Base-by-base conservation (phyloP, 2,329 filamentous ascomycete species). In the Phialophora macrospora region DNA sequence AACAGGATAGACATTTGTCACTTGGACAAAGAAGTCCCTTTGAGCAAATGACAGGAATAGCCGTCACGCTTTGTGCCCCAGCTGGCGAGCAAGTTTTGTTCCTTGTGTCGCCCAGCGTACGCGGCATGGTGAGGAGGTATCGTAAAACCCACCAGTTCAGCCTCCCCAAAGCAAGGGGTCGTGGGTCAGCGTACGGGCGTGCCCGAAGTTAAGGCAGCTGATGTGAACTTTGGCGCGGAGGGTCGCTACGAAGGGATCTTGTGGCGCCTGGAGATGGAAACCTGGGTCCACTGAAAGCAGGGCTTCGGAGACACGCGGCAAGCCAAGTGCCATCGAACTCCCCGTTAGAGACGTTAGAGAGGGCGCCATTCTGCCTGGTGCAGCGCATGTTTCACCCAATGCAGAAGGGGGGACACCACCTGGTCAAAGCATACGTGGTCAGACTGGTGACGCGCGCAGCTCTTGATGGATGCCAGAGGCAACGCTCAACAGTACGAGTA, bases 241-340 rank as follows among this genome's bases (percentile, higher is more conserved):
- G 22, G 32, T 14, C n/a, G 30, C 20, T 30, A 52, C 5, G 20
- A 22, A 41, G 9, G 22, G 34, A 24, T 26, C 17, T 30, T 59
- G 56, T 60, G 57, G 57, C 57, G 57, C 57, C 44, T 41, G 44
- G 44, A 52, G 57, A 34, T 22, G 22, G 22, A n/a, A 28, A 30
- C 30, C 5, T 52, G 44, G 58, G 28, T 41, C 58, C 20, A 46
- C 28, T 28, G 30, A 41, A 11, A 14, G 30, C 58, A 51, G 32
- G 58, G 58, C 28, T 54, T 26, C 58, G 58, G 58, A 60, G 51
- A 20, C 20, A 12, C 46, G 44, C 58, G 58, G 58, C 30, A 52
- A 52, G 46, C 58, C 46, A 32, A 41, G 22, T 34, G 9, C 24
- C 34, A n/a, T 34, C 28, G 30, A 55, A 55, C 52, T 11, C 8